A percentile compares a stretch with the other conserved stretches of the same genome.
phyloP scores from a whole-genome alignment of 768 basidiomycete species.

The Pulveroboletus sp. region DNA sequence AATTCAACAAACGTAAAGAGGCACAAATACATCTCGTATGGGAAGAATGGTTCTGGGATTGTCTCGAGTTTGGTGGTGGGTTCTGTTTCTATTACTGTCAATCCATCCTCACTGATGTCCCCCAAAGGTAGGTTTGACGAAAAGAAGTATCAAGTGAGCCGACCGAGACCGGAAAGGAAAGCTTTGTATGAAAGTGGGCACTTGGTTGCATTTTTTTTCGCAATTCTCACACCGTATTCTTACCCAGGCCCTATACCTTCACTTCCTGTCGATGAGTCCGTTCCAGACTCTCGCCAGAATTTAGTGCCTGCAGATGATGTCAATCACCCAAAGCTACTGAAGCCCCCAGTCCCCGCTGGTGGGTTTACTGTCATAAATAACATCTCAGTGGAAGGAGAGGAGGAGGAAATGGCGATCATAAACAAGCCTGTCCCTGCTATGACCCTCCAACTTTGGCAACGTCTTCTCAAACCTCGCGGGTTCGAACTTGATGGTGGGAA shows the following conservation, averaged over 20 bases:
- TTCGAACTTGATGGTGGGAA: conserved; percentile 56
- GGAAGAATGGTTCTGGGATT: conserved; percentile 99
- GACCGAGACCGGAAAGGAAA: conserved; percentile 59
- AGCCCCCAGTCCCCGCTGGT: conserved; percentile 8
- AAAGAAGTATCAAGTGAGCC: conserved; percentile 50
- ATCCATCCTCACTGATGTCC: neutral
- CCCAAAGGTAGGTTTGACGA: conserved; percentile 61
- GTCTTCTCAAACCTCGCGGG: conserved; percentile 62
- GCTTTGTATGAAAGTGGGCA: conserved; percentile 22
- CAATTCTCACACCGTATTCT: neutral
- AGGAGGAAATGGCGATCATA: conserved; percentile 56
- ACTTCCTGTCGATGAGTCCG: conserved; percentile 14
- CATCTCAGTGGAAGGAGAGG: conserved; percentile 25
- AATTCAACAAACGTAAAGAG: conserved; percentile 66
- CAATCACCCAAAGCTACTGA: conserved; percentile 21
- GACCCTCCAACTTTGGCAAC: conserved; percentile 67
- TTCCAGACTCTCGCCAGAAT: conserved; percentile 11
- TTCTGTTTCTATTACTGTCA: neutral
- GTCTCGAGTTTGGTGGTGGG: conserved; percentile 65
- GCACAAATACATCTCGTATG: conserved; percentile 77
- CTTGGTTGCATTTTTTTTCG: neutral
- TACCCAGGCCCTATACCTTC: conserved; percentile 11
- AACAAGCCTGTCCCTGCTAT: conserved; percentile 57
- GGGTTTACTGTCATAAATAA: conserved; percentile 21
- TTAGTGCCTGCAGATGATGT: conserved; percentile 7